Conservation (phyloP, 306 rosid genomes). For the Cicer yamashitae region DNA sequence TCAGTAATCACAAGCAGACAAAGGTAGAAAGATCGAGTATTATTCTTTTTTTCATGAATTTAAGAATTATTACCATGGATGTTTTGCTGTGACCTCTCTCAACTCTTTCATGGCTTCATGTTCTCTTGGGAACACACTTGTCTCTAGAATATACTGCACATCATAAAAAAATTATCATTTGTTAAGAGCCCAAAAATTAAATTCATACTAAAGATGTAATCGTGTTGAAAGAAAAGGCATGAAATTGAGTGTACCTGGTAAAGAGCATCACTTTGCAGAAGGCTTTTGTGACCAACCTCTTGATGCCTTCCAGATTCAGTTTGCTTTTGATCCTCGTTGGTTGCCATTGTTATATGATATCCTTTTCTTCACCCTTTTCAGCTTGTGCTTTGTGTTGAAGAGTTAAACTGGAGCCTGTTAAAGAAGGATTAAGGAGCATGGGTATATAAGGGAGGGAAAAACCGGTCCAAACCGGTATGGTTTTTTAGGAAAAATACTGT, state of each 20-base stretch:
- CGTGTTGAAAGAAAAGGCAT: not conserved
- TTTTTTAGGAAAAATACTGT: not conserved
- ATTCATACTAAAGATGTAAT: no score
- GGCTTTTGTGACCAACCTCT: constrained; percentile 98
- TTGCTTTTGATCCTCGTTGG: constrained; percentile 60
- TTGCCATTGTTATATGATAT: constrained; percentile 60
- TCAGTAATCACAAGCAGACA: constrained; percentile 4
- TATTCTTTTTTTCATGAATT: not conserved
- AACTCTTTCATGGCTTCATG: constrained; percentile 90
- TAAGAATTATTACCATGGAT: constrained; percentile 66
- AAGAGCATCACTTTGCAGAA: constrained; percentile 92
- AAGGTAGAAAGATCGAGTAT: not conserved
- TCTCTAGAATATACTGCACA: constrained; percentile 78
- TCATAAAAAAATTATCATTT: constrained; percentile 31
- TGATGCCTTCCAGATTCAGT: constrained; percentile 78
- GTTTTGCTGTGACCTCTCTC: constrained; percentile 90
- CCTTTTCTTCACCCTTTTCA: not conserved
- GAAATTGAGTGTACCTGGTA: constrained; percentile 63
- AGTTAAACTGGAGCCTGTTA: constrained; percentile 27
- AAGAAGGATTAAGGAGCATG: not conserved
- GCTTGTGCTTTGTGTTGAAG: constrained; percentile 18
- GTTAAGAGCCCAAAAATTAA: constrained; percentile 9
- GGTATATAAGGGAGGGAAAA: constrained; percentile 38
- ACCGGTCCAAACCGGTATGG: constrained; percentile 58
- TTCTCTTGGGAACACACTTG: constrained; percentile 92